Conservation (phyloP, 805 yeast genomes). For the Barnettozyma sucrosica region DNA sequence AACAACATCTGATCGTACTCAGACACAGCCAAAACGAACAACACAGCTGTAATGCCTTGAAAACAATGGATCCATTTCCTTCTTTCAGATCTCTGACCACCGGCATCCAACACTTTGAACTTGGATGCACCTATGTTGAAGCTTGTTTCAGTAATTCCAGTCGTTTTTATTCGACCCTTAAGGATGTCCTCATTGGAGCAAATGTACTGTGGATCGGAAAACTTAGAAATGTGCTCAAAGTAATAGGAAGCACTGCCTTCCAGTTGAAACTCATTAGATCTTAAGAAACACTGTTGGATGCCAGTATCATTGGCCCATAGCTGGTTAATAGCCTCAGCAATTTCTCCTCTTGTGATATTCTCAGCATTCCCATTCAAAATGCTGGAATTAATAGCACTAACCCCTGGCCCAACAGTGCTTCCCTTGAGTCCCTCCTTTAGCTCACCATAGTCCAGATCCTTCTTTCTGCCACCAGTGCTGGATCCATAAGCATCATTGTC, state of each 20-base stretch:
- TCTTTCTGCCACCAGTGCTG: background rate
- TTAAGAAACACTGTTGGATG: conserved; percentile 47
- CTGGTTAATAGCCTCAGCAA: conserved; percentile 63
- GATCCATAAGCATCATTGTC: conserved; percentile 12
- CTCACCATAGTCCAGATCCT: conserved; percentile 14
- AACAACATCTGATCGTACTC: conserved; percentile 90
- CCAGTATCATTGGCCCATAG: conserved; percentile 74
- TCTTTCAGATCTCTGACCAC: conserved; percentile 91
- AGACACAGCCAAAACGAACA: conserved; percentile 83
- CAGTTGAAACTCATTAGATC: conserved; percentile 74
- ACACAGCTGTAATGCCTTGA: conserved; percentile 80
- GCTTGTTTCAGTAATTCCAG: conserved; percentile 86
- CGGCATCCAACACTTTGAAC: conserved; percentile 87
- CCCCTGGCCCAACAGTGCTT: conserved; percentile 20
- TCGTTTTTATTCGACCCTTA: conserved; percentile 88
- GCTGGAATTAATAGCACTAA: conserved; percentile 16
- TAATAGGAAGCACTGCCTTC: conserved; percentile 81
- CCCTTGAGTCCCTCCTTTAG: conserved; percentile 19
- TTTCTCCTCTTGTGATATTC: conserved; percentile 36
- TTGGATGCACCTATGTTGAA: conserved; percentile 62
- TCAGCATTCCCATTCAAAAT: conserved; percentile 10
- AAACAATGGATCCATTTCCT: conserved; percentile 94
- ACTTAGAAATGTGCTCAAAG: conserved; percentile 64
- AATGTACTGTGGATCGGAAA: conserved; percentile 56
- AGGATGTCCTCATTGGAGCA: conserved; percentile 82